Evolutionary conservation across 148 eudicot species (phyloP).

Genomic region (Dysphania ambrosioides): DNA sequence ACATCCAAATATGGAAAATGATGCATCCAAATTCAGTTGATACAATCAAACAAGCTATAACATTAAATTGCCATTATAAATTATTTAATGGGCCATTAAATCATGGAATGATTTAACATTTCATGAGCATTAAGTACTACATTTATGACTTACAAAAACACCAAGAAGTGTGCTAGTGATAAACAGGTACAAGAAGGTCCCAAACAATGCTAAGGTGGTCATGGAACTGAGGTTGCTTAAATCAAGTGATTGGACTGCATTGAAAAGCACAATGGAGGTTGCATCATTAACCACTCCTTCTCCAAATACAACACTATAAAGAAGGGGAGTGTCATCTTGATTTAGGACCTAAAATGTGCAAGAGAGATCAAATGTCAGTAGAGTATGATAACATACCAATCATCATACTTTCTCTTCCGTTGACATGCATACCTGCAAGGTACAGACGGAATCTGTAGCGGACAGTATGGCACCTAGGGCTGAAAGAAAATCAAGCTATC

Average conservation of each 20-base stretch:
- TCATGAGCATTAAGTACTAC: neutral
- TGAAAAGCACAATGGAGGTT: constrained; percentile 90
- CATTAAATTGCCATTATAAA: too few relatives aligned
- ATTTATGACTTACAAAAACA: constrained; percentile 49
- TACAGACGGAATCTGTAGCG: constrained; percentile 93
- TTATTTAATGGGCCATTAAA: too few relatives aligned
- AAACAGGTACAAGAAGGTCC: constrained; percentile 74
- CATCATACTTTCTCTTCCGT: constrained; percentile 2
- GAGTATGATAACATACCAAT: constrained; percentile 4
- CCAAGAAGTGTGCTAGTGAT: constrained; percentile 76
- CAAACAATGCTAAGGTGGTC: constrained; percentile 56
- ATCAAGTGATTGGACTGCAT: constrained; percentile 78
- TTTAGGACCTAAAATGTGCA: constrained; percentile 60
- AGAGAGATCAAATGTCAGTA: constrained; percentile 11
- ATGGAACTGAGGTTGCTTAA: constrained; percentile 42
- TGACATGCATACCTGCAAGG: constrained; percentile 65
- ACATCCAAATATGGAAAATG: too few relatives aligned
- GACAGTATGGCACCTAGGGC: constrained; percentile 91
- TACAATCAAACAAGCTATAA: too few relatives aligned
- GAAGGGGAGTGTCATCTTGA: constrained; percentile 91
- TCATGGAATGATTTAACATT: too few relatives aligned
- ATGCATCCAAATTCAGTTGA: too few relatives aligned
- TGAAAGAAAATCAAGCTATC: constrained; percentile 28
- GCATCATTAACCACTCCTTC: constrained; percentile 98
- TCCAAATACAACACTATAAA: constrained; percentile 83